Evolutionary conservation across 148 eudicot genomes (phyloP).

Genomic region (Chenopodium album): DNA sequence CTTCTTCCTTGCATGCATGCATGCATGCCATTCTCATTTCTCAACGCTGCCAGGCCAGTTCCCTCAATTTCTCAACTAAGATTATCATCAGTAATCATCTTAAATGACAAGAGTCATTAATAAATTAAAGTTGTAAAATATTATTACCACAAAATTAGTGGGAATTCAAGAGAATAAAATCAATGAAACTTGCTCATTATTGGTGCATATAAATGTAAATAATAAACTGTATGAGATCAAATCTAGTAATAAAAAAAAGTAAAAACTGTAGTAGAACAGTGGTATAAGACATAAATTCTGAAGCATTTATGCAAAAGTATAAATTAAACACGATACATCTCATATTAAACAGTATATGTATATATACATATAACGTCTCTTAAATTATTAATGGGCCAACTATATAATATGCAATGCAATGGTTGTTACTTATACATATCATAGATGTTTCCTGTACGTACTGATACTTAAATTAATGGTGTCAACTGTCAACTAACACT

Average conservation of each 20-base stretch:
- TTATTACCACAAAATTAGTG: not conserved
- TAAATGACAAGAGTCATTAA: too few relatives aligned
- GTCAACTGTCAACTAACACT: constrained; percentile 1
- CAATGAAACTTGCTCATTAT: not conserved
- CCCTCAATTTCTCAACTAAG: not conserved
- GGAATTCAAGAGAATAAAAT: constrained; percentile 1
- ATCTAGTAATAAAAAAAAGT: not conserved
- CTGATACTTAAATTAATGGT: not conserved
- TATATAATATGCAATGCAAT: not conserved
- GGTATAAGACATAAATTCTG: constrained; percentile 4
- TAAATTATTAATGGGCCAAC: constrained; percentile 4
- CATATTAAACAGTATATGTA: not conserved
- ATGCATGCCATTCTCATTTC: not conserved
- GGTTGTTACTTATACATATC: not conserved
- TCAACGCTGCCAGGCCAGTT: not conserved
- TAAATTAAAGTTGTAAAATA: not conserved
- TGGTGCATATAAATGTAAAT: not conserved
- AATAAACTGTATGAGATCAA: not conserved
- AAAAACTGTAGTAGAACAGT: not conserved
- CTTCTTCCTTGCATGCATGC: too few relatives aligned
- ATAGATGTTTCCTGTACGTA: not conserved
- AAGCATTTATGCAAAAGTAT: not conserved
- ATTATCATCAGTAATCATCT: too few relatives aligned
- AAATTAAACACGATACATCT: not conserved
- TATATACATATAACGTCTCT: not conserved